Evolutionary conservation across 1,284 basidiomycete genomes (phyloP).

Genomic region (Fomitopsis schrenkii): DNA sequence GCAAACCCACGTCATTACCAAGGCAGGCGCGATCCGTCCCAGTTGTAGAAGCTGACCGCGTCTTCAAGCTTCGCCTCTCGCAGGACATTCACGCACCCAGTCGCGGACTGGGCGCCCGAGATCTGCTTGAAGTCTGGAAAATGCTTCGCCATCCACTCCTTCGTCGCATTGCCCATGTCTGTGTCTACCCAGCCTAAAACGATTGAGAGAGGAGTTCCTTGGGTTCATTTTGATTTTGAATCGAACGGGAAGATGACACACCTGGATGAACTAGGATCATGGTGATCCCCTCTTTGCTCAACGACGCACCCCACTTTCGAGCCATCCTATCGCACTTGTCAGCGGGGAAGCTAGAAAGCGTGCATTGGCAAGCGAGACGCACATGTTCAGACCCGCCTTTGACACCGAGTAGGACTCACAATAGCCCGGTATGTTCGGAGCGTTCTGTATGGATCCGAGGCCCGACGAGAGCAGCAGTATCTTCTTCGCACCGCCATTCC

Average conservation of each 20-base stretch:
- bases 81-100: background rate
- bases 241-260: background rate
- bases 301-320: conserved; percentile 2
- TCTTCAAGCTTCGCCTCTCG: conserved; percentile 1
- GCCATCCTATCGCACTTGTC: background rate
- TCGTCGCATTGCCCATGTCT: conserved; percentile 1
- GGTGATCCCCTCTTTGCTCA: conserved; percentile 5
- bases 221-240: too few relatives aligned
- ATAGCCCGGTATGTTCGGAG: background rate
- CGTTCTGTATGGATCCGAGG: background rate
- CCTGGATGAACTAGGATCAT: conserved; percentile 5
- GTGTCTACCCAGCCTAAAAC: conserved; percentile 6
- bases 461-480: background rate
- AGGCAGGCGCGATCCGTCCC: background rate
- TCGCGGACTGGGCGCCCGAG: background rate
- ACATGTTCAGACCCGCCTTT: conserved; percentile 11
- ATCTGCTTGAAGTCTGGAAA: background rate
- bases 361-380: background rate
- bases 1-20: background rate
- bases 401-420: background rate
- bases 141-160: background rate
- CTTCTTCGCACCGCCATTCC: background rate
- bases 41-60: background rate
- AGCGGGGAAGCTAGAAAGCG: too few relatives aligned
- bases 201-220: background rate